phyloP scores from a whole-genome alignment of 108 stramenopile genomes.

The Cyclotella distinguenda region DNA sequence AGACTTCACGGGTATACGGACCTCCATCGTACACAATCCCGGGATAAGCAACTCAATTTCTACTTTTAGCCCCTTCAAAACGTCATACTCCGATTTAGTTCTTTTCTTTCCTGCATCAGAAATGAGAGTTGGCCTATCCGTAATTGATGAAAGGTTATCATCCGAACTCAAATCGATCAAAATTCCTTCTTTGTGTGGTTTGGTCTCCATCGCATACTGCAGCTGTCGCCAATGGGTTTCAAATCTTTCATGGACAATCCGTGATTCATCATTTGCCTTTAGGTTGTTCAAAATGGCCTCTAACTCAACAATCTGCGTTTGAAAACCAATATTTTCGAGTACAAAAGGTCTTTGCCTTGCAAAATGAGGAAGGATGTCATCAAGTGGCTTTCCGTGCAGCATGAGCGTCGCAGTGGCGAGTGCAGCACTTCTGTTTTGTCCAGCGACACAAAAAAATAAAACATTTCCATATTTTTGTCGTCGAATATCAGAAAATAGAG shows the following conservation, averaged over 20 bases:
- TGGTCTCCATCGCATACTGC: conserved; percentile 12
- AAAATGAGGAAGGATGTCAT: conserved; percentile 46
- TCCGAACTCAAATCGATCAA: conserved; percentile 14
- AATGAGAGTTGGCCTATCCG: conserved; percentile 11
- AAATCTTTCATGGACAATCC: conserved; percentile 11
- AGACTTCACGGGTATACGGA: conserved; percentile 54
- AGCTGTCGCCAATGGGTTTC: conserved; percentile 29
- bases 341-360: conserved; percentile 61
- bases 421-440: conserved; percentile 62
- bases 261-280: conserved; percentile 9
- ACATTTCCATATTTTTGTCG: conserved; percentile 44
- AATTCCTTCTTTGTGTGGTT: conserved; percentile 29
- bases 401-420: conserved; percentile 58
- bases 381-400: conserved; percentile 57
- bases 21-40: conserved; percentile 75
- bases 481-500: conserved; percentile 51
- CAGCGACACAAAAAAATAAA: conserved; percentile 77
- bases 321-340: conserved; percentile 76
- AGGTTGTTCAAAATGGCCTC: conserved; percentile 52
- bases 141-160: conserved; percentile 16
- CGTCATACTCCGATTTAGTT: conserved; percentile 29
- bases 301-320: conserved; percentile 66
- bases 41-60: conserved; percentile 79
- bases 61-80: conserved; percentile 36
- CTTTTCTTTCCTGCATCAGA: neutral